phyloP scores from a whole-genome alignment of 495 filamentous ascomycete species.

The Neurospora sp. region DNA sequence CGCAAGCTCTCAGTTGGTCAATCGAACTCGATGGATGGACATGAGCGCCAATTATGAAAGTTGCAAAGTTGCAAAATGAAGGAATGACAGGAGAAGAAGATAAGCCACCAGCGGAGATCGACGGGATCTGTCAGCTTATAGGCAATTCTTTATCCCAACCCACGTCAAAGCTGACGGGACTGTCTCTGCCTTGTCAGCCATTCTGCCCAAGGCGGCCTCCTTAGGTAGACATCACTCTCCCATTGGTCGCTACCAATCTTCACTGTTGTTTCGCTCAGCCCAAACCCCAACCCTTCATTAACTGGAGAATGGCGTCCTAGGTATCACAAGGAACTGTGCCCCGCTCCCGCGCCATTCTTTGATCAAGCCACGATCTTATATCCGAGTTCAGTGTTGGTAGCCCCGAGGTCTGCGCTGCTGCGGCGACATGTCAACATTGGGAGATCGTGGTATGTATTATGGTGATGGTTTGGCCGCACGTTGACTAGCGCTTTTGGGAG shows the following conservation, averaged over 20 bases:
- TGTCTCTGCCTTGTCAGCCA: background rate
- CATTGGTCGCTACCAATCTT: background rate
- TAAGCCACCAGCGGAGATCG: background rate
- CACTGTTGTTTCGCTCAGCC: background rate
- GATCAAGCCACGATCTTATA: background rate
- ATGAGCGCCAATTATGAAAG: background rate
- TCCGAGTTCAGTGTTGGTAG: background rate
- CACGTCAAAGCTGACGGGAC: background rate
- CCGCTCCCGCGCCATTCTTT: background rate
- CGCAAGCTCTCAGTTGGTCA: background rate
- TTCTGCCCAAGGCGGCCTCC: background rate
- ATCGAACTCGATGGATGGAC: background rate
- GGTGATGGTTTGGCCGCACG: background rate
- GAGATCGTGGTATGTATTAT: background rate
- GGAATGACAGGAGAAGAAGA: background rate
- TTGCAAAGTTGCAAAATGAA: background rate
- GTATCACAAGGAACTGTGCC: background rate
- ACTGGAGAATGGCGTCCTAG: background rate
- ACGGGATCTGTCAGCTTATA: background rate
- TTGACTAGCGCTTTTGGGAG: background rate
- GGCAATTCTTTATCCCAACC: background rate
- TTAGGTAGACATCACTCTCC: background rate
- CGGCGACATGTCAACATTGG: background rate
- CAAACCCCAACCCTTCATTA: background rate
- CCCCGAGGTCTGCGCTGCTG: background rate